phyloP scores from a whole-genome alignment of 352 stramenopile species.

The Phytophthora nicotianae region DNA sequence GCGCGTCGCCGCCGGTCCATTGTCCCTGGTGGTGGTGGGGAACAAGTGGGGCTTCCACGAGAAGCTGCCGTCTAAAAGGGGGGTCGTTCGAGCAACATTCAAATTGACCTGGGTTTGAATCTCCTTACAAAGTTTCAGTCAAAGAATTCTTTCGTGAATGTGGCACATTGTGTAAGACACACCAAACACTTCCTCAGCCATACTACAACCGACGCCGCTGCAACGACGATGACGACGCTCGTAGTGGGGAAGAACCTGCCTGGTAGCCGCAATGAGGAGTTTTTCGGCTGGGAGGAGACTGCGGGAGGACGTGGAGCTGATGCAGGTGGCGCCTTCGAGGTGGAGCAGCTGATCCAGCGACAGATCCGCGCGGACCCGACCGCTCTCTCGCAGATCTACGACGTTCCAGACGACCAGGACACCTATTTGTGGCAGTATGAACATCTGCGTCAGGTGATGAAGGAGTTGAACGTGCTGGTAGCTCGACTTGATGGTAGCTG shows the following conservation, averaged over 20 bases:
- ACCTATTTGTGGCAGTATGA: slow-evolving; percentile 89
- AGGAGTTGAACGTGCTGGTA: slow-evolving; percentile 82
- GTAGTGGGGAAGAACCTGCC: slow-evolving; percentile 76
- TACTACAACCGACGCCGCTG: slow-evolving; percentile 15
- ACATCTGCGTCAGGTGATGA: slow-evolving; percentile 84
- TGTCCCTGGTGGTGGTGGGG: slow-evolving; percentile 11
- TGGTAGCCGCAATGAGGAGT: slow-evolving; percentile 78
- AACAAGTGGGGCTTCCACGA: slow-evolving; percentile 13
- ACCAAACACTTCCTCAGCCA: neutral
- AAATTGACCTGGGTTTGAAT: neutral
- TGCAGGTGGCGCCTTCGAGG: slow-evolving; percentile 63
- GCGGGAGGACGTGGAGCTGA: slow-evolving; percentile 30
- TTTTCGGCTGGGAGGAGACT: slow-evolving; percentile 72
- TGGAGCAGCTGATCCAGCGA: slow-evolving; percentile 81
- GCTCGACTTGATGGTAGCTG: slow-evolving; percentile 65
- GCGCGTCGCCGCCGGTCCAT: slow-evolving; percentile 39
- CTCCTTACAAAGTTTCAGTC: neutral
- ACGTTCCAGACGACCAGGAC: slow-evolving; percentile 78
- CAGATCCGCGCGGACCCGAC: slow-evolving; percentile 67
- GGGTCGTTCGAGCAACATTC: slow-evolving; percentile 13
- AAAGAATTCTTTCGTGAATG: neutral
- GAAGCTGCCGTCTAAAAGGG: slow-evolving; percentile 20
- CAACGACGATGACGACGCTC: slow-evolving; percentile 41
- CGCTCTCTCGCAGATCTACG: slow-evolving; percentile 67
- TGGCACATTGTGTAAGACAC: neutral